These are phyloP conservation scores for Geotrichum reessii DNA, from an alignment of 1,139 yeast genomes.

Conservation along the genomic window DNA sequence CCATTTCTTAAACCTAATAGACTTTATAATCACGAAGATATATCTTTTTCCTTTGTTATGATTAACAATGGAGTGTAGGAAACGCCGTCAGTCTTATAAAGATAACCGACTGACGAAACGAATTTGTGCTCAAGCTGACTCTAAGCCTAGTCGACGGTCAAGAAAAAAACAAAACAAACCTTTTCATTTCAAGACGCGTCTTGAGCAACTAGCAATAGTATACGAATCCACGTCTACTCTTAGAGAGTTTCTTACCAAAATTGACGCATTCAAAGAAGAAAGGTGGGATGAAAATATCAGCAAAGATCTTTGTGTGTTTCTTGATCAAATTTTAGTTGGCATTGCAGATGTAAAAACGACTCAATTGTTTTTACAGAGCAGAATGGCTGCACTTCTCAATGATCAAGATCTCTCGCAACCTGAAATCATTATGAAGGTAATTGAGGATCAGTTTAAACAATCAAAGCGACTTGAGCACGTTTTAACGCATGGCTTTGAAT, in stretches of 20 bases:
- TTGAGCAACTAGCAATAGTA: background rate
- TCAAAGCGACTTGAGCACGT: conserved; percentile 5
- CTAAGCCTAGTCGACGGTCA: background rate
- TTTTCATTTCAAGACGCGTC: background rate
- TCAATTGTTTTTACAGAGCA: background rate
- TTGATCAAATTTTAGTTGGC: conserved; percentile 3
- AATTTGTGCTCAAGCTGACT: background rate
- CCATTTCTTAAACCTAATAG: too few relatives aligned
- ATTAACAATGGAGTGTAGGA: background rate
- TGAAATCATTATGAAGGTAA: conserved; percentile 1
- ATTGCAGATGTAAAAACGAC: background rate
- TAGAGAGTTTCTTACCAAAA: background rate
- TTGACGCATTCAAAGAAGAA: conserved; percentile 2
- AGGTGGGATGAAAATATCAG: background rate
- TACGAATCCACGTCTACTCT: background rate
- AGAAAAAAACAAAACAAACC: background rate
- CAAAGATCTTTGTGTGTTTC: background rate
- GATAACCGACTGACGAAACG: background rate
- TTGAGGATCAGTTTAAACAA: conserved; percentile 2
- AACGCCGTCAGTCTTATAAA: background rate
- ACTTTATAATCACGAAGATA: too few relatives aligned
- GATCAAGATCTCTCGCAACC: background rate
- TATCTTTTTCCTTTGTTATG: background rate
- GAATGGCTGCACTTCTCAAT: background rate
- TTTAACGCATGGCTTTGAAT: conserved; percentile 7